Base-by-base conservation (phyloP, 257 asterid species). In the Solanum chaucha region DNA sequence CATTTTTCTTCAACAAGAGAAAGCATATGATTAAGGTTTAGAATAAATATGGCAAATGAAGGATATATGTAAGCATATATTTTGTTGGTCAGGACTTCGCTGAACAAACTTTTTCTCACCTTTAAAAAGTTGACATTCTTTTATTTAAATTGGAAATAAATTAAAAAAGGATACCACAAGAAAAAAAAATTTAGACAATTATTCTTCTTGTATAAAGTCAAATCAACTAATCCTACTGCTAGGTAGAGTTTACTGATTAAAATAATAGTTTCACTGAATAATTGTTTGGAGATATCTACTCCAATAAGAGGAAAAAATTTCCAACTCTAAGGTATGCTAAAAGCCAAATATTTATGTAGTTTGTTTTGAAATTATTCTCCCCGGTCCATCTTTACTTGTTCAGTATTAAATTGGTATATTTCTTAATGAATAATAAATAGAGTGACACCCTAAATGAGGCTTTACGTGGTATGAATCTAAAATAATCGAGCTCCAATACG, bases 391-490 rank as follows among this genome's bases (percentile, higher is more conserved):
- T 55, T 6, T 55, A 55, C 4, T 17, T 55, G 4, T 55, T 17
- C 1, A 1, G 9, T 17, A 46, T 17, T 55, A 0, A 17, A 0
- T 51, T 55, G 4, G 0, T 17, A 2, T 17, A 55, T 17, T 51
- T 17, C 0, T 5, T 15, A 51, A 51, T 0, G 0, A 51, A 4
- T 0, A 15, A 15, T 51, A 51, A 51, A 15, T 48, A 48, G 0
- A 48, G 0, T 48, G 59, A 48, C 0, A 14, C 3, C 6, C 0
- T 2, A 1, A 5, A 48, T 48, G 0, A 46, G 17, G 17, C 0
- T 2, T 13, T 48, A 48, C 7, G 0, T 14, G 0, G 0, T 14
- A 2, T 0, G 0, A 48, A 11, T 44, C 0, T 0, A 44, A 1
- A 44, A 11, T 44, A 10, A 48, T 14, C 0, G 0, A 5, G 0